Evolutionary conservation across 305 asterid genomes (phyloP).

Genomic region (Solanum chacoense): DNA sequence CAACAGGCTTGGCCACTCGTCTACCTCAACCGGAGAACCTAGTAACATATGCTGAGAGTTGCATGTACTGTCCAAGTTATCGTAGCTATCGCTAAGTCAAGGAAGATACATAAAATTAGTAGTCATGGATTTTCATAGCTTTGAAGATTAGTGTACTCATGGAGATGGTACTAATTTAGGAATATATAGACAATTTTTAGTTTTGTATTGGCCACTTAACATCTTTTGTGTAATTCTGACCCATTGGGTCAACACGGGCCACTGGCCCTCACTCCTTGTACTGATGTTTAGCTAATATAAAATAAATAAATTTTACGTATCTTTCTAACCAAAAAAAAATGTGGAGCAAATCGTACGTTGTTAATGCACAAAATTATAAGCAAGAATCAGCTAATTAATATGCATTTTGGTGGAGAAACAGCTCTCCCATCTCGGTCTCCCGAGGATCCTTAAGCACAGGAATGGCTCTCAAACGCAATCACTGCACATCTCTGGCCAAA

Average conservation of each 20-base stretch:
- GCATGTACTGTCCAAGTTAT: slow-evolving; percentile 98
- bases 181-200: background rate
- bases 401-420: background rate
- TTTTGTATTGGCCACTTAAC: background rate
- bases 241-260: background rate
- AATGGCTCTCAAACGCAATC: background rate
- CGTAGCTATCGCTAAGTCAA: slow-evolving; percentile 64
- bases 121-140: background rate
- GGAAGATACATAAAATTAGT: background rate
- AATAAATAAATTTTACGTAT: background rate
- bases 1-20: slow-evolving; percentile 86
- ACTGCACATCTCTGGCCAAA: background rate
- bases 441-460: background rate
- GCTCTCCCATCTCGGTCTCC: background rate
- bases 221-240: background rate
- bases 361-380: background rate
- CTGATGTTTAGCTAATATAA: background rate
- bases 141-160: background rate
- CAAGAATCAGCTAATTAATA: background rate
- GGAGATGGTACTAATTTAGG: background rate
- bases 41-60: slow-evolving; percentile 67
- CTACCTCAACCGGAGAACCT: slow-evolving; percentile 80
- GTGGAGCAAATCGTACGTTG: background rate
- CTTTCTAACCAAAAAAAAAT: background rate
- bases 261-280: background rate